Conservation (phyloP, 768 basidiomycete species). For the Trametes gibbosa region DNA sequence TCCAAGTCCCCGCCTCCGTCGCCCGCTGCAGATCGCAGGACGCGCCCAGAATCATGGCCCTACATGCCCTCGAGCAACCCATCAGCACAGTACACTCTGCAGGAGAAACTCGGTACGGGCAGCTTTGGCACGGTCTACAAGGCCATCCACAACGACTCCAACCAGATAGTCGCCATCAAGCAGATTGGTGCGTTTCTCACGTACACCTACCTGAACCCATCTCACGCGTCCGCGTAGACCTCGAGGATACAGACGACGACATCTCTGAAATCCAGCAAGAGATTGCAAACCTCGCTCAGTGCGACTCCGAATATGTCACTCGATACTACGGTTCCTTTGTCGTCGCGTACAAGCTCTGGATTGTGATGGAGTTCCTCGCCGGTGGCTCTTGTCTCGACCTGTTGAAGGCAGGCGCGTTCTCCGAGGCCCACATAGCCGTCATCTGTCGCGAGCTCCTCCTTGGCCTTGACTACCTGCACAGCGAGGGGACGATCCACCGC, state of each 20-base stretch:
- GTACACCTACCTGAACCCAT: background rate
- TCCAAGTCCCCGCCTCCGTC: slow-evolving; percentile 45
- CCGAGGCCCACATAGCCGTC: slow-evolving; percentile 92
- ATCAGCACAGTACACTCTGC: slow-evolving; percentile 84
- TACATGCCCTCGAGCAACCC: slow-evolving; percentile 71
- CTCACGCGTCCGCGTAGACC: slow-evolving; percentile 49
- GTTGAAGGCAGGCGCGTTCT: slow-evolving; percentile 86
- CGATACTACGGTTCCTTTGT: slow-evolving; percentile 97
- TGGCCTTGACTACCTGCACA: slow-evolving; percentile 95
- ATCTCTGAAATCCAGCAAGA: slow-evolving; percentile 99
- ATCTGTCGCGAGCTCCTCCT: slow-evolving; percentile 89
- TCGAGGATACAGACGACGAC: slow-evolving; percentile 98
- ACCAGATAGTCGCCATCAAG: slow-evolving; percentile 96
- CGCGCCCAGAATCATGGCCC: slow-evolving; percentile 59
- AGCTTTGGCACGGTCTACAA: slow-evolving; percentile 98
- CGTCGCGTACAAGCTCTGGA: slow-evolving; percentile 96
- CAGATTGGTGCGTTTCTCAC: slow-evolving; percentile 74
- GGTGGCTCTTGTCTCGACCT: slow-evolving; percentile 98
- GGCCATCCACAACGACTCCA: slow-evolving; percentile 91
- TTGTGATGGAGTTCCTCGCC: slow-evolving; percentile 98
- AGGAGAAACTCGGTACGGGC: slow-evolving; percentile 96
- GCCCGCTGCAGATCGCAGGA: slow-evolving; percentile 44
- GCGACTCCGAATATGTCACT: slow-evolving; percentile 96
- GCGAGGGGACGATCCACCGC: slow-evolving; percentile 93
- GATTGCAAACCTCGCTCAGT: slow-evolving; percentile 92